phyloP scores from a whole-genome alignment of 495 filamentous ascomycete species.

The Bryoglossum gracile region DNA sequence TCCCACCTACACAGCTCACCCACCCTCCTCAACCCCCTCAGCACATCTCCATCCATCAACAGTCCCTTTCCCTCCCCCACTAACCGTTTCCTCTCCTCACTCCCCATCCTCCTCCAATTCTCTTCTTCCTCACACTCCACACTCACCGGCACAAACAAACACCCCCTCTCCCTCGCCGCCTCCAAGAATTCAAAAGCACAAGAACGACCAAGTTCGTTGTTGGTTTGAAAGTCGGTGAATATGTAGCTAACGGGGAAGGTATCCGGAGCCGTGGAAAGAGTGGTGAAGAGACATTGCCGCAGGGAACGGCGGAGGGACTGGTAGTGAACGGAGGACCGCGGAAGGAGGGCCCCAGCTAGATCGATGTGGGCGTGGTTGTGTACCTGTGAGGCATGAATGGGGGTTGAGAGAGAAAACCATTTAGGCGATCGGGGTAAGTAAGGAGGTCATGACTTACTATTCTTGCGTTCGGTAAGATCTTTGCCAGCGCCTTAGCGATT shows the following conservation, averaged over 20 bases:
- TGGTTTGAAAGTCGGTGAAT: neutral
- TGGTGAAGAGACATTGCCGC: neutral
- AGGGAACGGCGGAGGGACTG: neutral
- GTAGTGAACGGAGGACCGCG: neutral
- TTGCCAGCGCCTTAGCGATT: neutral
- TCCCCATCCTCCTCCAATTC: neutral
- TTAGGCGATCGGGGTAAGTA: neutral
- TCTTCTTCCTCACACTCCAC: neutral
- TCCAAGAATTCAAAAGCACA: neutral
- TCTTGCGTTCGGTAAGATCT: neutral
- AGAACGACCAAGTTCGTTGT: neutral
- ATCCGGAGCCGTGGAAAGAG: neutral
- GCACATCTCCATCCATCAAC: neutral
- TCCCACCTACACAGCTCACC: neutral
- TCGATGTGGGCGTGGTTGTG: constrained; percentile 3
- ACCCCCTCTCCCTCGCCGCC: neutral
- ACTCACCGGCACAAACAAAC: neutral
- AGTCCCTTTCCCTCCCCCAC: neutral
- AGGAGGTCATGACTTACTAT: neutral
- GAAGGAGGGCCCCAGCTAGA: constrained; percentile 1
- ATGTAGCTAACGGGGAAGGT: neutral
- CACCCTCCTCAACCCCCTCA: neutral
- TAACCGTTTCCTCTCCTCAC: neutral
- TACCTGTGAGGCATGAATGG: too few relatives aligned
- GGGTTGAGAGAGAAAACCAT: too few relatives aligned